Percentiles rank a stretch among this genome's conserved stretches.
Conservation (phyloP, 176 grass and related monocot genomes). For the Carex parvula region DNA sequence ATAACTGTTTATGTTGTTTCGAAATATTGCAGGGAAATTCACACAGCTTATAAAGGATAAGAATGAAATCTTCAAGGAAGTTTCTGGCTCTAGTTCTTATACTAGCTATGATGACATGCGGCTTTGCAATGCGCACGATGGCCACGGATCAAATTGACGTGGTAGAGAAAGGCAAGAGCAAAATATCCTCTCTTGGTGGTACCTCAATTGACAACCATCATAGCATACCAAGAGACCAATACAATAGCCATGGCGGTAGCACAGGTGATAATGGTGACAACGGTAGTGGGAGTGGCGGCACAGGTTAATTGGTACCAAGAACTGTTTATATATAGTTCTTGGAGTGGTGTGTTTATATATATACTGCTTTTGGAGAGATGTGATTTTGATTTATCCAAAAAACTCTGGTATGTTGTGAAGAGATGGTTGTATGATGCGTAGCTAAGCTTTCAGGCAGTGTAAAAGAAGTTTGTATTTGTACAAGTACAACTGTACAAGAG, state of each 20-base stretch:
- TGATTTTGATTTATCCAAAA: neutral
- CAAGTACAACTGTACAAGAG: neutral
- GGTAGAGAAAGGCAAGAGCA: neutral
- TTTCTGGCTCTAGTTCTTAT: constrained; percentile 23
- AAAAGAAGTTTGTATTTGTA: neutral
- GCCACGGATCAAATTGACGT: no score
- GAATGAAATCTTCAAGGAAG: constrained; percentile 27
- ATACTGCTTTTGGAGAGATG: neutral
- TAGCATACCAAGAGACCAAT: constrained; percentile 38
- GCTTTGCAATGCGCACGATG: no score
- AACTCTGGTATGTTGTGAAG: no score
- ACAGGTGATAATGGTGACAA: constrained; percentile 7
- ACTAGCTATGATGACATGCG: neutral
- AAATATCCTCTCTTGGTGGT: constrained; percentile 12
- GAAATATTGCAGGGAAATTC: neutral
- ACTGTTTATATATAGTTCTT: no score
- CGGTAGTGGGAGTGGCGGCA: constrained; percentile 21
- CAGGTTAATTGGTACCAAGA: neutral
- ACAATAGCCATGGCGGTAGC: constrained; percentile 15
- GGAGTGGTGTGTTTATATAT: no score
- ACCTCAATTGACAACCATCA: constrained; percentile 35
- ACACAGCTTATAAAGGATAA: neutral
- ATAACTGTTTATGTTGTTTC: neutral
- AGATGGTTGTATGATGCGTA: no score
- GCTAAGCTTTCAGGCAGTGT: neutral